A percentile compares a stretch with the other conserved stretches of the same genome.
These are phyloP conservation scores for Darksidea phi DNA, from an alignment of 495 filamentous ascomycete genomes.

Conservation along the genomic window DNA sequence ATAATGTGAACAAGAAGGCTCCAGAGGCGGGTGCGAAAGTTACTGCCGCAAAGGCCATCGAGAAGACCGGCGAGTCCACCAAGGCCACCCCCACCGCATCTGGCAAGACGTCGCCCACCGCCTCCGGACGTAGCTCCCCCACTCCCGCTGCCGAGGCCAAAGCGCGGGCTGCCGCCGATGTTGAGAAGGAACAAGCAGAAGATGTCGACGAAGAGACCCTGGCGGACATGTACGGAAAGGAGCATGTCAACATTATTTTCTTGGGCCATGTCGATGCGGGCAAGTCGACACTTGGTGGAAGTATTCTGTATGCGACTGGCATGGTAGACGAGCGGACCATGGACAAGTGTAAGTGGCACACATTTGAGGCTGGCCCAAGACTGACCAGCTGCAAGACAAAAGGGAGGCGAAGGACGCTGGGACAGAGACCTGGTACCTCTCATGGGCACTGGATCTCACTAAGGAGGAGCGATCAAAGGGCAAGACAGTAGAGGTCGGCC, in stretches of 20 bases:
- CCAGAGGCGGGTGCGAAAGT: constrained; percentile 64
- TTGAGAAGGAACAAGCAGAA: constrained; percentile 80
- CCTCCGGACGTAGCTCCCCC: constrained; percentile 75
- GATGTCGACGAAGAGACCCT: constrained; percentile 89
- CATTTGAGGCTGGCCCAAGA: too few relatives aligned
- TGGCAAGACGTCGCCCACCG: constrained; percentile 72
- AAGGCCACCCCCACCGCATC: constrained; percentile 50
- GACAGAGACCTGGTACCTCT: constrained; percentile 97
- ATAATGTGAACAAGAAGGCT: constrained; percentile 55
- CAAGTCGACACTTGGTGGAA: constrained; percentile 92
- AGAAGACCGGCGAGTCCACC: constrained; percentile 66
- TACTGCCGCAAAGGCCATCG: constrained; percentile 75
- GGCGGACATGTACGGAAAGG: constrained; percentile 96
- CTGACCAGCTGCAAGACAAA: constrained; percentile 57
- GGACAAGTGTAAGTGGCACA: constrained; percentile 60
- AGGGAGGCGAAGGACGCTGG: constrained; percentile 92
- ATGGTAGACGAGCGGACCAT: constrained; percentile 99
- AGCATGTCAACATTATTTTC: constrained; percentile 98
- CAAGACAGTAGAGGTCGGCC: constrained; percentile 96
- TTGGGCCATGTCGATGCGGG: constrained; percentile 97
- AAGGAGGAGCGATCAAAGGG: constrained; percentile 96
- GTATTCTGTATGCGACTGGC: constrained; percentile 86
- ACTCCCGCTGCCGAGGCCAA: constrained; percentile 51
- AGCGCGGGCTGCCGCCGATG: constrained; percentile 74
- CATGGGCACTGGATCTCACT: constrained; percentile 94